A percentile compares a stretch with the other conserved stretches of the same genome.
Conservation (phyloP, 108 stramenopile species). For the Fragilaria crotonensis region DNA sequence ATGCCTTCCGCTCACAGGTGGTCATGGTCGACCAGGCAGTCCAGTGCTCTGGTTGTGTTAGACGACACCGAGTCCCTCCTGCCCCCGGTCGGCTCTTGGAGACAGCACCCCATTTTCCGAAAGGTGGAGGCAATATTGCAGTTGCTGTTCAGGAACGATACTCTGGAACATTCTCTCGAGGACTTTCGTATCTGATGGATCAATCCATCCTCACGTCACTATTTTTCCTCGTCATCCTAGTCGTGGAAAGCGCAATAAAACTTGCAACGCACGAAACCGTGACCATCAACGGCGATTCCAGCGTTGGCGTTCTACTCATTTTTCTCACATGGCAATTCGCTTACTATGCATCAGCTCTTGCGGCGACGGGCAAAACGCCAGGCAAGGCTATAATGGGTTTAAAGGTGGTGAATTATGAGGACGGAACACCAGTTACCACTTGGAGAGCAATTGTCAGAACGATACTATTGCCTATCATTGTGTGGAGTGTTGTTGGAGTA, state of each 20-base stretch:
- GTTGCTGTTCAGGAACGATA: conserved; percentile 21
- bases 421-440: conserved; percentile 3
- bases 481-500: conserved; percentile 4
- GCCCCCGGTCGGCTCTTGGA: conserved; percentile 1
- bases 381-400: conserved; percentile 24
- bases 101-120: neutral
- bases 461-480: conserved; percentile 1
- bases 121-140: conserved; percentile 1
- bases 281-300: neutral
- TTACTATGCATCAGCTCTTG: neutral
- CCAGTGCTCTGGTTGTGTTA: conserved; percentile 9
- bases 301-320: neutral
- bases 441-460: conserved; percentile 13
- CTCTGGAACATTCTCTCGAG: conserved; percentile 11
- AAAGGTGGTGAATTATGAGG: conserved; percentile 9
- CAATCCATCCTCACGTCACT: neutral
- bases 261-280: neutral
- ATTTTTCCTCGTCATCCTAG: conserved; percentile 9
- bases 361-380: conserved; percentile 12
- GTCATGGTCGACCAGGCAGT: conserved; percentile 17
- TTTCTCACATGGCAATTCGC: neutral
- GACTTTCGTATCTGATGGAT: conserved; percentile 8
- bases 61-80: conserved; percentile 10
- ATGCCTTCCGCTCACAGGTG: conserved; percentile 14
- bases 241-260: conserved; percentile 1